A percentile compares a stretch with the other conserved stretches of the same genome.
phyloP scores from a whole-genome alignment of 2,329 filamentous ascomycete genomes.

The Alternaria sp. region DNA sequence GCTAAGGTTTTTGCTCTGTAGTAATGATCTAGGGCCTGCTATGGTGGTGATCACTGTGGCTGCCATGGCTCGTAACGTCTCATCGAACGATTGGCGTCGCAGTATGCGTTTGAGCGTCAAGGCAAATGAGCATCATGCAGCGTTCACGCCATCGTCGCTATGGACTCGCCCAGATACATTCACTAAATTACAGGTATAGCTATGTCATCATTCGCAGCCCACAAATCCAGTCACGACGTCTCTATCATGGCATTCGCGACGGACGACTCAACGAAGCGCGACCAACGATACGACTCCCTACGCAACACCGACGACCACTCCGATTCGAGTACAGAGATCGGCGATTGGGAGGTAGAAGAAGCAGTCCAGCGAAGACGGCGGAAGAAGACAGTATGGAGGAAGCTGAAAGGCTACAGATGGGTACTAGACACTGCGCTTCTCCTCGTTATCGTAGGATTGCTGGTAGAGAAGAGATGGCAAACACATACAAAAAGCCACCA shows the following conservation, averaged over 20 bases:
- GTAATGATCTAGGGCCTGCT: background rate
- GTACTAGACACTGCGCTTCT: conserved; percentile 40
- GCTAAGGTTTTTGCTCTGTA: background rate
- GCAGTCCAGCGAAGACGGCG: conserved; percentile 10
- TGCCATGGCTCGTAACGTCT: conserved; percentile 2
- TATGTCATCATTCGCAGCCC: conserved; percentile 18
- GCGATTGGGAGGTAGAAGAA: conserved; percentile 32
- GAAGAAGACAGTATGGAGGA: conserved; percentile 24
- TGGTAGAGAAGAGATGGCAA: conserved; percentile 37
- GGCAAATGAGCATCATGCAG: conserved; percentile 3
- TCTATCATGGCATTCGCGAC: conserved; percentile 15
- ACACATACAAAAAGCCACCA: conserved; percentile 17
- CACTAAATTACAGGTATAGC: background rate
- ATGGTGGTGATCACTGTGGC: background rate
- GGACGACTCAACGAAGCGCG: conserved; percentile 24
- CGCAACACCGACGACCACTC: conserved; percentile 28
- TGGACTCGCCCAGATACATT: background rate
- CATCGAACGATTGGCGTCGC: conserved; percentile 40
- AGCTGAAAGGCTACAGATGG: conserved; percentile 32
- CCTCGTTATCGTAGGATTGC: conserved; percentile 37
- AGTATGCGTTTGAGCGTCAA: conserved; percentile 27
- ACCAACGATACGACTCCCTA: conserved; percentile 37
- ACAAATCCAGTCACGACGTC: conserved; percentile 25
- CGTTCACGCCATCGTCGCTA: conserved; percentile 3
- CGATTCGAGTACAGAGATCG: conserved; percentile 42